phyloP scores from a whole-genome alignment of 805 yeast species.

The Saturnispora dispora region DNA sequence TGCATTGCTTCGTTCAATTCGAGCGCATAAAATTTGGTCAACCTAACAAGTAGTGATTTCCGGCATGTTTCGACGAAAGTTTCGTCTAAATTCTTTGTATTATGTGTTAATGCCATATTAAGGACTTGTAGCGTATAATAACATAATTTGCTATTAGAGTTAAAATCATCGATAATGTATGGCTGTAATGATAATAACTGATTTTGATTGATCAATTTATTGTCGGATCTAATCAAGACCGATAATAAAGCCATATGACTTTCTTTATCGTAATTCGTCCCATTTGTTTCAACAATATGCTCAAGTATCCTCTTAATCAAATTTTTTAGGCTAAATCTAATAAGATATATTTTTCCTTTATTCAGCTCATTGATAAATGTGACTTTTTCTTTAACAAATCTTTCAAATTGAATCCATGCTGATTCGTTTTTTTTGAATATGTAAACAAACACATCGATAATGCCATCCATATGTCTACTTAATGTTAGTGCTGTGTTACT shows the following conservation, averaged over 20 bases:
- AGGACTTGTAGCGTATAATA: conserved; percentile 48
- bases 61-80: conserved; percentile 43
- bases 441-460: conserved; percentile 25
- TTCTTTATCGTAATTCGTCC: conserved; percentile 21
- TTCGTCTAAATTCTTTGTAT: conserved; percentile 35
- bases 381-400: conserved; percentile 38
- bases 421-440: conserved; percentile 31
- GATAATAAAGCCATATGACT: conserved; percentile 42
- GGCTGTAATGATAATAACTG: conserved; percentile 61
- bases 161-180: conserved; percentile 42
- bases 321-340: conserved; percentile 18
- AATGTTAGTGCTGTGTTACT: background rate
- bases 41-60: conserved; percentile 39
- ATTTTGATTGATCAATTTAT: conserved; percentile 50
- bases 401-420: conserved; percentile 37
- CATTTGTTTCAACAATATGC: conserved; percentile 24
- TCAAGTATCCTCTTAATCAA: conserved; percentile 32
- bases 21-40: conserved; percentile 50
- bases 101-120: conserved; percentile 37
- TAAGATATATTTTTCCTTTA: conserved; percentile 8
- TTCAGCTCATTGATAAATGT: conserved; percentile 25
- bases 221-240: conserved; percentile 43
- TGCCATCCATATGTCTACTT: conserved; percentile 1
- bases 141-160: conserved; percentile 33
- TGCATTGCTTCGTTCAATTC: conserved; percentile 74